Conservation (phyloP, 2,329 filamentous ascomycete species). For the Ascochyta lentis region DNA sequence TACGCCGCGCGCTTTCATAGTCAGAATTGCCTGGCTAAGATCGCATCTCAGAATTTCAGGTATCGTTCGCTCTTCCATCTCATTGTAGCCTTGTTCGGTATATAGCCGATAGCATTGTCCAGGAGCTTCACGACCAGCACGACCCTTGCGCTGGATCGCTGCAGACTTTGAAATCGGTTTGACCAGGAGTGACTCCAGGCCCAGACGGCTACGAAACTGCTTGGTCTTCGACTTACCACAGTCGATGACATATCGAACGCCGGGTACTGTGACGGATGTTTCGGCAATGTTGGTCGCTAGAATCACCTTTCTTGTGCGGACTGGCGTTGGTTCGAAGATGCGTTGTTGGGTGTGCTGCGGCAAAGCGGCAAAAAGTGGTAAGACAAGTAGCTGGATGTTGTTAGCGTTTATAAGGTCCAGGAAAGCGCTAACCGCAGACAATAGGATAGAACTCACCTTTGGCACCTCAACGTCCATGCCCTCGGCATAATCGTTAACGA, state of each 20-base stretch:
- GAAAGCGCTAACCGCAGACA: neutral
- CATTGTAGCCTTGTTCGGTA: slow-evolving; percentile 76
- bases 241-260: slow-evolving; percentile 90
- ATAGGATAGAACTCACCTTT: slow-evolving; percentile 55
- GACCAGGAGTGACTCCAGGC: slow-evolving; percentile 87
- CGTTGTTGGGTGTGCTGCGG: slow-evolving; percentile 85
- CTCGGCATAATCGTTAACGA: slow-evolving; percentile 79
- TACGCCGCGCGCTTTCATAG: slow-evolving; percentile 91
- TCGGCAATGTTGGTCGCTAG: slow-evolving; percentile 98
- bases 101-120: slow-evolving; percentile 92
- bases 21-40: slow-evolving; percentile 82
- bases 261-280: slow-evolving; percentile 93
- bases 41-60: slow-evolving; percentile 94
- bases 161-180: slow-evolving; percentile 94
- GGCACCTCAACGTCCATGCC: slow-evolving; percentile 78
- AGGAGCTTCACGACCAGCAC: slow-evolving; percentile 88
- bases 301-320: slow-evolving; percentile 85
- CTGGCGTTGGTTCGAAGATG: slow-evolving; percentile 78
- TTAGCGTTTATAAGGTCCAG: neutral
- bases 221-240: slow-evolving; percentile 94
- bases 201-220: slow-evolving; percentile 82
- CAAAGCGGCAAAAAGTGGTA: slow-evolving; percentile 89
- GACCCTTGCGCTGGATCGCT: slow-evolving; percentile 87
- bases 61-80: slow-evolving; percentile 73
- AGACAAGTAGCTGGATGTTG: slow-evolving; percentile 61